These are phyloP conservation scores for Phytophthora hibernalis DNA, from an alignment of 352 stramenopile genomes.

Conservation along the genomic window DNA sequence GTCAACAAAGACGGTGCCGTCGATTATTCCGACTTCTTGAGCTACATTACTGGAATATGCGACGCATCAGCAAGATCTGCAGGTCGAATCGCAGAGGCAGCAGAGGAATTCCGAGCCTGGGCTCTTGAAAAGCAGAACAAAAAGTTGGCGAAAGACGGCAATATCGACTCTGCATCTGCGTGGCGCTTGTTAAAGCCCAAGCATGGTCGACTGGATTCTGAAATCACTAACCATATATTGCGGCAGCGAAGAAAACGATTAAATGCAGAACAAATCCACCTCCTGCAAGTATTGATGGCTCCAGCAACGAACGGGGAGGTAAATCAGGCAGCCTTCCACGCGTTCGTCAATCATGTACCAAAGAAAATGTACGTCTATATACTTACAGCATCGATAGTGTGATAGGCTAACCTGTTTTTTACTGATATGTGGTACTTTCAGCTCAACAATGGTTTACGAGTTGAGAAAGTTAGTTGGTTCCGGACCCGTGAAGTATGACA, in stretches of 20 bases:
- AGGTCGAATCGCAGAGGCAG: slow-evolving; percentile 59
- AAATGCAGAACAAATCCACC: slow-evolving; percentile 55
- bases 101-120: slow-evolving; percentile 74
- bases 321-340: slow-evolving; percentile 66
- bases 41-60: slow-evolving; percentile 80
- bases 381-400: background rate
- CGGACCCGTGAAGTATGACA: slow-evolving; percentile 37
- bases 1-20: slow-evolving; percentile 79
- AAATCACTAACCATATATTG: slow-evolving; percentile 68
- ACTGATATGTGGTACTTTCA: slow-evolving; percentile 25
- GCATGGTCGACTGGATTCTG: slow-evolving; percentile 55
- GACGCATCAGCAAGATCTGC: slow-evolving; percentile 65
- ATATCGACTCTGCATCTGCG: slow-evolving; percentile 78
- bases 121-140: slow-evolving; percentile 81
- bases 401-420: slow-evolving; percentile 5
- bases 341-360: slow-evolving; percentile 83
- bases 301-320: slow-evolving; percentile 71
- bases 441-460: slow-evolving; percentile 70
- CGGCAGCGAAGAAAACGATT: slow-evolving; percentile 63
- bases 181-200: slow-evolving; percentile 77
- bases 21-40: slow-evolving; percentile 81
- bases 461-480: slow-evolving; percentile 72
- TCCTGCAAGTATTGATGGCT: slow-evolving; percentile 72
- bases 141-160: slow-evolving; percentile 78
- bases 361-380: slow-evolving; percentile 72